Base-by-base conservation (phyloP, 352 stramenopile genomes). In the Globisporangium takayamanum region DNA sequence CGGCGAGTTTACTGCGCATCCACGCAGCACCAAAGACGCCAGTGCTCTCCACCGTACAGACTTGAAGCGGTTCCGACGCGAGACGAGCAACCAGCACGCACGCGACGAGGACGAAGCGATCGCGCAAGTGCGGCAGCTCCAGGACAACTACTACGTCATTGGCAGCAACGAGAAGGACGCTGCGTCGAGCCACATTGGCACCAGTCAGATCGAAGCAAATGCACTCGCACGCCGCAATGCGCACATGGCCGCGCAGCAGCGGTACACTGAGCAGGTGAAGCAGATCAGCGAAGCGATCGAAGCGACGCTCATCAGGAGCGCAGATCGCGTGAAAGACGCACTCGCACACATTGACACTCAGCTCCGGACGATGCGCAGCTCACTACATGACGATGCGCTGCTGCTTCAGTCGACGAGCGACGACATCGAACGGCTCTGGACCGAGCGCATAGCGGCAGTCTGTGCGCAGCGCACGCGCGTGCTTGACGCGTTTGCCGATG, bases 211-310 rank as follows among this genome's bases (percentile, higher is more conserved):
- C 39, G 60, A 80, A 48, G 55, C 69, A 15, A 91, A 88, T 50
- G 72, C 71, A 36, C 55, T 84, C 41, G 64, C 65, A 20, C 78
- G 83, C 36, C 78, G 80, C 15, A 70, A 88, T 26, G 59, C 55
- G 15, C 83, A 90, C 70, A 85, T 84, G 70, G 55, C 68, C n/a
- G 73, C 68, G 10, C 72, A 77, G 26, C 64, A 65, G 42, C 30
- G 57, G 42, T 92, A 88, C 51, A 70, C 57, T 5, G 63, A 74
- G 22, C 67, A 73, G 3, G 77, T 88, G 3, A 82, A 84, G 52
- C 58, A 54, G 2, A 83, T 90, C 51, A 88, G 76, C 39, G 79
- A 91, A 28, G 69, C 76, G 20, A 71, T 91, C 25, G 79, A 91
- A 56, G 56, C 60, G 22, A 60, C 67, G 30, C 76, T 91, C 48